phyloP scores from a whole-genome alignment of 805 yeast genomes.

The Wickerhamomyces pijperi region DNA sequence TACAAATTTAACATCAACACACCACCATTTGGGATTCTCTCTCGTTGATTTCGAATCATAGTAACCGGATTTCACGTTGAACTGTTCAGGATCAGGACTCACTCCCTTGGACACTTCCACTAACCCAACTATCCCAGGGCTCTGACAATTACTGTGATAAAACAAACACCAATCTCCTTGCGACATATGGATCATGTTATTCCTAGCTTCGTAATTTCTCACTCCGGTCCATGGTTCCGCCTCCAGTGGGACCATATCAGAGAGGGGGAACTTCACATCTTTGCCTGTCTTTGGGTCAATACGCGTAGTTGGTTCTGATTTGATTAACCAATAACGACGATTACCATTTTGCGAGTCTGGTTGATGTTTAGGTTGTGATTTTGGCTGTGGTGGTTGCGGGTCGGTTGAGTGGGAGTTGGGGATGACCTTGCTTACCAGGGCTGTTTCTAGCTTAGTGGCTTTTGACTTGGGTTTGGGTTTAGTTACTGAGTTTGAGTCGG shows the following conservation, averaged over 20 bases:
- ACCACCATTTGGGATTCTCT: conserved; percentile 44
- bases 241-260: conserved; percentile 27
- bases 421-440: no score
- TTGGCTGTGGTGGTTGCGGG: conserved; percentile 20
- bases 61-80: conserved; percentile 31
- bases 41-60: conserved; percentile 34
- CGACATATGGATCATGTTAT: conserved; percentile 36
- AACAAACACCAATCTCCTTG: conserved; percentile 36
- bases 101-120: conserved; percentile 25
- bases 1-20: conserved; percentile 36
- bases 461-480: no score
- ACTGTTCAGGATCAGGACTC: conserved; percentile 29
- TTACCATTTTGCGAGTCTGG: conserved; percentile 16
- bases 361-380: conserved; percentile 23
- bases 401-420: no score
- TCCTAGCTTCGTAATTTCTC: conserved; percentile 45
- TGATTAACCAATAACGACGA: conserved; percentile 39
- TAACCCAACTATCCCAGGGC: conserved; percentile 45
- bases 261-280: conserved; percentile 38
- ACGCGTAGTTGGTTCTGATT: conserved; percentile 42
- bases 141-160: conserved; percentile 44
- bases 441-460: no score
- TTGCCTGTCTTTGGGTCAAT: conserved; percentile 34
- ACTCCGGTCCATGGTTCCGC: conserved; percentile 51
- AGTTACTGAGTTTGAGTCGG: no score